Evolutionary conservation across 2,329 filamentous ascomycete species (phyloP).

Genomic region (Trichoderma asperellum): DNA sequence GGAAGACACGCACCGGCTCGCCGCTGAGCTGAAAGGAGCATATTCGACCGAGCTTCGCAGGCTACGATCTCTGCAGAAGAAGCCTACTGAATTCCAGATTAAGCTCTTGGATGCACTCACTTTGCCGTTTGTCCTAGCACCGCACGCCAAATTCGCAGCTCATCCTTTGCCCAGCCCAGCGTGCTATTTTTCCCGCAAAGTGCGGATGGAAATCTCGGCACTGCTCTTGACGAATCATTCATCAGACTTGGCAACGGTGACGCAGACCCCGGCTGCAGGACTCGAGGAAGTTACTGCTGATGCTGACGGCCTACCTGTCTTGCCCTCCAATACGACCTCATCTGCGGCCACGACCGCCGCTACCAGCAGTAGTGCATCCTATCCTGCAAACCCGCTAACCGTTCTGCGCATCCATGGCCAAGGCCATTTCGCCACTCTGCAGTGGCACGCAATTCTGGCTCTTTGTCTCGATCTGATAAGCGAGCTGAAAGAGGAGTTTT

Average conservation of each 20-base stretch:
- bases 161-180: neutral
- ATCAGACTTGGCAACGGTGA: neutral
- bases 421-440: slow-evolving; percentile 1
- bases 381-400: neutral
- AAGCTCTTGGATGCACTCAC: slow-evolving; percentile 14
- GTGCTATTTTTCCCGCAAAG: slow-evolving; percentile 1
- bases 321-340: neutral
- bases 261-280: neutral
- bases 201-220: slow-evolving; percentile 9
- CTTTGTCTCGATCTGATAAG: slow-evolving; percentile 12
- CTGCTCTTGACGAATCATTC: slow-evolving; percentile 1
- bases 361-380: neutral
- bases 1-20: neutral
- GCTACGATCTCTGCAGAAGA: neutral
- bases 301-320: neutral
- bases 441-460: neutral
- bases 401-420: slow-evolving; percentile 1
- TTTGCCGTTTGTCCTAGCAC: slow-evolving; percentile 8
- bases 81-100: neutral
- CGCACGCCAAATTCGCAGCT: slow-evolving; percentile 3
- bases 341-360: neutral
- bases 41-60: neutral
- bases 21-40: neutral
- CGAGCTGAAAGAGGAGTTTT: slow-evolving; percentile 7
- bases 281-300: neutral